phyloP scores from a whole-genome alignment of 1,284 basidiomycete genomes.

The Cystobasidium sp. region DNA sequence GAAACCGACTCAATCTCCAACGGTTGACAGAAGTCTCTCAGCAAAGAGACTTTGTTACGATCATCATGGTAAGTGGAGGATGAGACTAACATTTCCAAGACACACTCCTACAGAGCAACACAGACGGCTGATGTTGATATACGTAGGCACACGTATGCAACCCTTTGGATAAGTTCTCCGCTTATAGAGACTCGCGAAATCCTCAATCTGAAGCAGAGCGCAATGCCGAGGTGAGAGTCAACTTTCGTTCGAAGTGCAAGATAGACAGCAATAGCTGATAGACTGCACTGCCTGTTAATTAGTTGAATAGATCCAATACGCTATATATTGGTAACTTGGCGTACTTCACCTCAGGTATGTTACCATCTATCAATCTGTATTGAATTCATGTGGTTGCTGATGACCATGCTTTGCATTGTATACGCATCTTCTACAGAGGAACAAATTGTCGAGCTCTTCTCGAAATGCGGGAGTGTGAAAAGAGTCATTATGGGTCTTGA shows the following conservation, averaged over 20 bases:
- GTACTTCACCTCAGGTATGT: constrained; percentile 63
- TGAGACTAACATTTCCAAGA: not conserved
- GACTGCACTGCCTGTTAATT: not conserved
- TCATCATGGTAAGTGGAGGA: constrained; percentile 17
- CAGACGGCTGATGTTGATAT: not conserved
- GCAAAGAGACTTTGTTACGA: not conserved
- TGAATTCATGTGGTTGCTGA: no score
- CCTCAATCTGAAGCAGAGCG: constrained; percentile 29
- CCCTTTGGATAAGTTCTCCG: constrained; percentile 50
- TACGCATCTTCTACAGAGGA: constrained; percentile 68
- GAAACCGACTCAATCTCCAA: no score
- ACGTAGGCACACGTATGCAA: constrained; percentile 35
- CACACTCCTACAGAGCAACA: not conserved
- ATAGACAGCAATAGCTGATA: constrained; percentile 56
- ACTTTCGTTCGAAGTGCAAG: constrained; percentile 53
- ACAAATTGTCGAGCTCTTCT: constrained; percentile 98
- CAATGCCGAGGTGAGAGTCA: constrained; percentile 22
- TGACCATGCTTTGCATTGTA: no score
- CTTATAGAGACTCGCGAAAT: constrained; percentile 57
- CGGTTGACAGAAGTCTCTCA: no score
- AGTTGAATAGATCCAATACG: constrained; percentile 61
- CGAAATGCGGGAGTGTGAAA: constrained; percentile 90
- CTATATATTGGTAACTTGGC: constrained; percentile 92
- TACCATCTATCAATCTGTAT: not conserved
- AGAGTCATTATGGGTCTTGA: constrained; percentile 99